These are phyloP conservation scores for Craspedostauros australis DNA, from an alignment of 108 stramenopile genomes.

Conservation along the genomic window DNA sequence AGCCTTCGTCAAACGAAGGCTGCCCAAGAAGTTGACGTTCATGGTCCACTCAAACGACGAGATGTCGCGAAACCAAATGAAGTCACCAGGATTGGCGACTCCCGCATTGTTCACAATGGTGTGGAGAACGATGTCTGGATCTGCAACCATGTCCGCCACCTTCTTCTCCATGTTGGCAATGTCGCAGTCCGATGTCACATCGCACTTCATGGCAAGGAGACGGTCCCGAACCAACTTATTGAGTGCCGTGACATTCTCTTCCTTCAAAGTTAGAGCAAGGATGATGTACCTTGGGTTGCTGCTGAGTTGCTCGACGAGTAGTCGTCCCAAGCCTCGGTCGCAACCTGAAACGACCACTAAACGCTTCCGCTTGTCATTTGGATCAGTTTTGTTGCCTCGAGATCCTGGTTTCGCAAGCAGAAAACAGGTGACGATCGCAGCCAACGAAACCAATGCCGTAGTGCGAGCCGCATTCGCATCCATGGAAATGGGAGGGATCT, in stretches of 20 bases:
- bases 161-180: neutral
- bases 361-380: too few relatives aligned
- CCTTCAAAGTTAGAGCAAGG: constrained; percentile 1
- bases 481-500: too few relatives aligned
- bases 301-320: neutral
- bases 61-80: neutral
- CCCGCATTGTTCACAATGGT: constrained; percentile 19
- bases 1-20: constrained; percentile 13
- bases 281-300: neutral
- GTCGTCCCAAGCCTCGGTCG: constrained; percentile 17
- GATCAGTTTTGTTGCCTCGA: too few relatives aligned
- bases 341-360: constrained; percentile 18
- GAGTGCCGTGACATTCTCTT: neutral
- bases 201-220: constrained; percentile 4
- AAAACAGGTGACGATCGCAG: too few relatives aligned
- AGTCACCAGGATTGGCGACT: constrained; percentile 1
- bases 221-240: neutral
- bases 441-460: too few relatives aligned
- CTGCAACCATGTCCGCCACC: neutral
- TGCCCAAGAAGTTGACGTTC: constrained; percentile 25
- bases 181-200: constrained; percentile 4
- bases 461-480: too few relatives aligned
- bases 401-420: too few relatives aligned
- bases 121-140: constrained; percentile 1
- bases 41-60: neutral